These are phyloP conservation scores for Nicotiana knightiana DNA, from an alignment of 257 asterid species.

Conservation along the genomic window DNA sequence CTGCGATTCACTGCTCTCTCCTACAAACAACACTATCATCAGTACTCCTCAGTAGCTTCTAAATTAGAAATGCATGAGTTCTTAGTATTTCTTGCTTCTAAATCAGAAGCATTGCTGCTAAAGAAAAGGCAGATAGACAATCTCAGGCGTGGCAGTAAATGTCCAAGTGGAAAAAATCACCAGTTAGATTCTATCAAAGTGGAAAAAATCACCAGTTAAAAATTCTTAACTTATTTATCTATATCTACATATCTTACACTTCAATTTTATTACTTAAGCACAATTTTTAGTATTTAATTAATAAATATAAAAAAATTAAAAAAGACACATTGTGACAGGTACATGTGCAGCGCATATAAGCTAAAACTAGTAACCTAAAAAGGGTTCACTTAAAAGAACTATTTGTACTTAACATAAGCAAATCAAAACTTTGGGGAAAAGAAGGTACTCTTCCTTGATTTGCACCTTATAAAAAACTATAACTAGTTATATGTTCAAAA, in stretches of 20 bases:
- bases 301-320: no score
- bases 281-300: no score
- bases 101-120: neutral
- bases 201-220: no score
- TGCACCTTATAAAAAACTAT: neutral
- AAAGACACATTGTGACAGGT: no score
- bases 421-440: neutral
- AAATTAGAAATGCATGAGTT: neutral
- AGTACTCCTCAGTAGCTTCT: conserved; percentile 22
- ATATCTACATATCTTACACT: no score
- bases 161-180: neutral
- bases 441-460: neutral
- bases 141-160: neutral
- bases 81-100: conserved; percentile 2
- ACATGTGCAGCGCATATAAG: no score
- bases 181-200: no score
- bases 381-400: neutral
- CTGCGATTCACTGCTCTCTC: conserved; percentile 25
- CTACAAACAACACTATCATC: conserved; percentile 29
- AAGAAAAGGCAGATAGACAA: conserved; percentile 4
- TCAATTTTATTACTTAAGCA: no score
- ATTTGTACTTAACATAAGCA: neutral
- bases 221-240: no score
- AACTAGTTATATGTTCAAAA: neutral
- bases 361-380: neutral